phyloP scores from a whole-genome alignment of 805 yeast species.

The Candida saitoana region DNA sequence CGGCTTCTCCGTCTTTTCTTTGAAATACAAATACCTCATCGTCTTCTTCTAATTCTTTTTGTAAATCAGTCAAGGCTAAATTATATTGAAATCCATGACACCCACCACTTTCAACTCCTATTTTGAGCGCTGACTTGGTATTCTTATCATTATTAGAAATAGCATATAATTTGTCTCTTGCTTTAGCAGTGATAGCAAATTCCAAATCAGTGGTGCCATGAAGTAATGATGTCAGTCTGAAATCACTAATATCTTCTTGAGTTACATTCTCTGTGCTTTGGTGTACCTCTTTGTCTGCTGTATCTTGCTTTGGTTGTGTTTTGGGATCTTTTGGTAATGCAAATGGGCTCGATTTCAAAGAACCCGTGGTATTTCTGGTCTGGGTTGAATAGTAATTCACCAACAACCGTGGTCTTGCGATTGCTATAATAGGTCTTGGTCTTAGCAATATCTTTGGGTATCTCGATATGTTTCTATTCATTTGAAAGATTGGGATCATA shows the following conservation, averaged over 20 bases:
- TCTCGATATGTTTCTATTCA: neutral
- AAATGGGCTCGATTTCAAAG: slow-evolving; percentile 27
- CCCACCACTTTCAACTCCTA: slow-evolving; percentile 91
- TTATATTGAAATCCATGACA: slow-evolving; percentile 97
- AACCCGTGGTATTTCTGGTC: slow-evolving; percentile 8
- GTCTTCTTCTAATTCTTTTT: slow-evolving; percentile 31
- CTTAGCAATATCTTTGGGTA: no score
- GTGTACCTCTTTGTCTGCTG: slow-evolving; percentile 7
- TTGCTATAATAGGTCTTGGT: no score
- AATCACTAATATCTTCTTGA: slow-evolving; percentile 25
- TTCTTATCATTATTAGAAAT: slow-evolving; percentile 53
- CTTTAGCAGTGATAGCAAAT: slow-evolving; percentile 46
- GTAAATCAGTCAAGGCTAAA: slow-evolving; percentile 52
- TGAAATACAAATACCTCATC: slow-evolving; percentile 50
- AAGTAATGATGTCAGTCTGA: slow-evolving; percentile 28
- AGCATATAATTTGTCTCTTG: slow-evolving; percentile 48
- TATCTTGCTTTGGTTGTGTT: neutral
- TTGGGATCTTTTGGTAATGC: slow-evolving; percentile 21
- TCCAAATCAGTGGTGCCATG: slow-evolving; percentile 35
- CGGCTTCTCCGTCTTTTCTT: slow-evolving; percentile 42
- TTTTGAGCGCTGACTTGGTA: slow-evolving; percentile 60
- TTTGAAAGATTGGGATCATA: no score
- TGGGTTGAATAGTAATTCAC: slow-evolving; percentile 1
- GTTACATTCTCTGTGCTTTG: slow-evolving; percentile 11
- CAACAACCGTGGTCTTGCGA: neutral